Base-by-base conservation (phyloP, 805 yeast species). In the Limtongozyma cylindracea region DNA sequence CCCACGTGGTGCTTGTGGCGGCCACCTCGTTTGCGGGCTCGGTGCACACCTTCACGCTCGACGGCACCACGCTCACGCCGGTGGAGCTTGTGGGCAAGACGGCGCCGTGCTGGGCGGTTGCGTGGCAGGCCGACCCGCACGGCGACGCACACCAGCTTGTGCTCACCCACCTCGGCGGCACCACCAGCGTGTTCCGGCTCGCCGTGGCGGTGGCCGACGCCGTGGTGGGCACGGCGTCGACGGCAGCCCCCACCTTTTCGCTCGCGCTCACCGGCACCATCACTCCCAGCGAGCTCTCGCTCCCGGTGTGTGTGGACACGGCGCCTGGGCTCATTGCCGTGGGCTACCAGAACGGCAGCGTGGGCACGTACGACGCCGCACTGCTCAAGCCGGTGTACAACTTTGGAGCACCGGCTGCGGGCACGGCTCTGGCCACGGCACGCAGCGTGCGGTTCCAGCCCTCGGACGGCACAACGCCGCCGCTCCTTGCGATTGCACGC, bases 391-490 rank as follows among this genome's bases (percentile, higher is more conserved):
- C 67, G 4, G 44, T 71, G 8, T 71, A 66, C 39, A 68, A 71
- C 5, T 73, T 73, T 41, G 67, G 57, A 30, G 43, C 56, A 8
- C 44, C 56, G 1, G 58, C 63, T 56, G 19, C 62, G 46, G 44
- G 64, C 56, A n/a, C 41, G 51, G 23, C 50, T 45, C 28, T 32
- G n/a, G 32, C 57, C 1, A 38, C 45, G 9, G 48, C 64, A 56
- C 78, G 2, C 71, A 80, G 0, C 55, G 96, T 27, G 51, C 61
- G 4, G 53, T 82, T n/a, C 55, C 51, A 28, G 80, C 84, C 36
- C 72, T 91, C 0, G 94, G 94, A 0, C 61, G 56, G 11, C 84
- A 84, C 3, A n/a, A n/a, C n/a, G n/a, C n/a, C n/a, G n/a, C 51
- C 62, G 3, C 35, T 78, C 2, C 38, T 88, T 8, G 95, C 93